These are phyloP conservation scores for Hypoxylon lienhwacheense DNA, from an alignment of 495 filamentous ascomycete species.

Conservation along the genomic window DNA sequence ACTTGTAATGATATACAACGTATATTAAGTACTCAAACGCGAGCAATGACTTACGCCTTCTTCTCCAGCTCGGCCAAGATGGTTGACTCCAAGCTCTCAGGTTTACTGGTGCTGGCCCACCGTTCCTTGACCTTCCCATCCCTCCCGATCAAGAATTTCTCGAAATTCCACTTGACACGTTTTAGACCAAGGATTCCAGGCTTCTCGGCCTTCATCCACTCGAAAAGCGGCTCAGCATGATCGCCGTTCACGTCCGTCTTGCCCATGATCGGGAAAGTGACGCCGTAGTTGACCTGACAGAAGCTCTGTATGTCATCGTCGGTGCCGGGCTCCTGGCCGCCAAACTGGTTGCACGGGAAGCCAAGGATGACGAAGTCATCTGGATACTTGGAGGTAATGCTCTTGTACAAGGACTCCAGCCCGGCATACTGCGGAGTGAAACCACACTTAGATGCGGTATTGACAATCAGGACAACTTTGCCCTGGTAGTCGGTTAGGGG, in stretches of 20 bases:
- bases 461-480: slow-evolving; percentile 95
- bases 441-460: slow-evolving; percentile 98
- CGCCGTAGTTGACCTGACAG: slow-evolving; percentile 94
- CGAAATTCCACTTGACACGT: slow-evolving; percentile 95
- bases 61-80: slow-evolving; percentile 67
- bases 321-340: slow-evolving; percentile 80
- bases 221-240: slow-evolving; percentile 75
- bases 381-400: slow-evolving; percentile 64
- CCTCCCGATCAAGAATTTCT: slow-evolving; percentile 90
- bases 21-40: slow-evolving; percentile 1
- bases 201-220: slow-evolving; percentile 85
- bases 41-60: slow-evolving; percentile 36
- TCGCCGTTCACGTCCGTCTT: slow-evolving; percentile 94
- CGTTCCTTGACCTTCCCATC: slow-evolving; percentile 80
- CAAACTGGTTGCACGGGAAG: slow-evolving; percentile 99
- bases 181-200: slow-evolving; percentile 84
- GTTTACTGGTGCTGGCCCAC: slow-evolving; percentile 86
- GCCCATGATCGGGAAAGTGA: slow-evolving; percentile 85
- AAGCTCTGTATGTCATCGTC: slow-evolving; percentile 91
- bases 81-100: slow-evolving; percentile 69
- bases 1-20: neutral
- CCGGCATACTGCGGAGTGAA: slow-evolving; percentile 96
- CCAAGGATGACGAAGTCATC: slow-evolving; percentile 84
- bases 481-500: slow-evolving; percentile 69
- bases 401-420: slow-evolving; percentile 88